phyloP scores from a whole-genome alignment of 2,329 filamentous ascomycete genomes.

The Pyrenophora teres region DNA sequence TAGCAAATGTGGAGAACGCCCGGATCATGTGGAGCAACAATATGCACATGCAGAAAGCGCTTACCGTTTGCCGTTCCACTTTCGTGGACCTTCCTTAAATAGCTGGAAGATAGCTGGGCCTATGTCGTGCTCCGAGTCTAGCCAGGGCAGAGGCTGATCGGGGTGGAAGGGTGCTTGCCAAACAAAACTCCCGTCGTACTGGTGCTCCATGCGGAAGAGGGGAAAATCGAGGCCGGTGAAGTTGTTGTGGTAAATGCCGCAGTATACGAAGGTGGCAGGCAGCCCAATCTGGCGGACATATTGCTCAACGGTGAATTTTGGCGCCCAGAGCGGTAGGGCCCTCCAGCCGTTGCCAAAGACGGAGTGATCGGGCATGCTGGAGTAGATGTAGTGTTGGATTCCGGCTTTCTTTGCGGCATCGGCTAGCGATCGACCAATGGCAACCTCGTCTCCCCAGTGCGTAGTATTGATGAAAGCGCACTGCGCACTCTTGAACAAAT shows the following conservation, averaged over 20 bases:
- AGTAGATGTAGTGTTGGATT: conserved; percentile 92
- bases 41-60: conserved; percentile 36
- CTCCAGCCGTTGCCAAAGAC: conserved; percentile 78
- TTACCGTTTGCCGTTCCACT: conserved; percentile 78
- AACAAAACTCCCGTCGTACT: conserved; percentile 80
- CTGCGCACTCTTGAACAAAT: conserved; percentile 81
- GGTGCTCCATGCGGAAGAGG: conserved; percentile 91
- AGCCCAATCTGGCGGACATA: conserved; percentile 83
- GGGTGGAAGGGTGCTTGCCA: conserved; percentile 96
- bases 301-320: conserved; percentile 90
- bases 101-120: conserved; percentile 90
- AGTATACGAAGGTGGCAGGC: conserved; percentile 90
- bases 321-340: conserved; percentile 85
- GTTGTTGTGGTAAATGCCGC: conserved; percentile 99
- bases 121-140: conserved; percentile 95
- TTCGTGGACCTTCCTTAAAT: conserved; percentile 87
- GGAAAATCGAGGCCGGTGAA: conserved; percentile 93
- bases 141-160: conserved; percentile 86
- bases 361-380: conserved; percentile 94
- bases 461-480: conserved; percentile 98
- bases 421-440: conserved; percentile 84
- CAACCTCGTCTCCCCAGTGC: conserved; percentile 92
- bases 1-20: conserved; percentile 29
- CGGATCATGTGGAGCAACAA: conserved; percentile 24
- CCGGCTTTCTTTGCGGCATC: conserved; percentile 85